Base-by-base conservation (phyloP, 2,329 filamentous ascomycete species). In the Fusarium chlamydosporum region DNA sequence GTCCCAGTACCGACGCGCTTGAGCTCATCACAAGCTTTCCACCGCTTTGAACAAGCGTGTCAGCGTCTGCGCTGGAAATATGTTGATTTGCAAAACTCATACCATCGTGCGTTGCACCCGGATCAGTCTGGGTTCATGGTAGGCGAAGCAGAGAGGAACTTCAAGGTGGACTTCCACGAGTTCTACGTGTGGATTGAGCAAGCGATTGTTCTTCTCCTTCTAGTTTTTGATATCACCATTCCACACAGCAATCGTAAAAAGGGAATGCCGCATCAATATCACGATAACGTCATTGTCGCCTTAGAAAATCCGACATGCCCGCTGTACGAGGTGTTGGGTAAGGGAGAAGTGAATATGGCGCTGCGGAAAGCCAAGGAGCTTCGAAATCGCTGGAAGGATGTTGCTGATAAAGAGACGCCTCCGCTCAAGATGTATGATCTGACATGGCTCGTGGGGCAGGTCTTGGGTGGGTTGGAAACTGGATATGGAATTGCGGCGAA, bases 151-250 rank as follows among this genome's bases (percentile, higher is more conserved):
- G 88, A 90, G 76, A 83, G 87, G 16, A 92, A 92, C 83, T 93
- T 93, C 81, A 92, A 93, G 76, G 84, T 93, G 9, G 91, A 93
- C 74, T 93, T 93, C 67, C 89, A 91, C 78, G 91, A 93, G 74
- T 93, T 90, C 76, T 93, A 93, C 79, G 87, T 88, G 52, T 84
- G 92, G 35, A 85, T 93, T 8, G 91, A 93, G 78, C 87, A 91
- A 31, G 90, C 89, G 0, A 82, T 93, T 9, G 89, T 92, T 2
- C 86, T 90, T 46, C 80, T 92, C 1, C 84, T 92, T n/a, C 84
- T 83, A 1, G 85, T 92, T 0, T 91, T 89, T 61, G 88, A 86
- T 9, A 82, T 92, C 7, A 75, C 76, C 0, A 81, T 92, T 1
- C 77, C 81, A 0, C 77, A 80, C 8, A 56, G 47, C 6, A 29